A percentile compares a stretch with the other conserved stretches of the same genome.
Conservation (phyloP, 129 eudicot species). For the Lonicera japonica region DNA sequence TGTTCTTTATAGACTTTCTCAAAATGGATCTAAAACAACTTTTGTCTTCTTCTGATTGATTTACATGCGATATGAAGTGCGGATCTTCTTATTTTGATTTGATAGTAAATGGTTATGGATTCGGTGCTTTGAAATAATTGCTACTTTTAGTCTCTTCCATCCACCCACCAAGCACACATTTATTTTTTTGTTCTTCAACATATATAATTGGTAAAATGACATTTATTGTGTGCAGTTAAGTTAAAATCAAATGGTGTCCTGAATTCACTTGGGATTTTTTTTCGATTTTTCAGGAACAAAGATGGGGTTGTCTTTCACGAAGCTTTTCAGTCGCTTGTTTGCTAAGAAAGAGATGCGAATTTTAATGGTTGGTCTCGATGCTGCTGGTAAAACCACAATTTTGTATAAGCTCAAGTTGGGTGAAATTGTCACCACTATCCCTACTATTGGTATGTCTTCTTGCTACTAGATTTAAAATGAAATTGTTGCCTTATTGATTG, state of each 20-base stretch:
- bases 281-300: conserved; percentile 16
- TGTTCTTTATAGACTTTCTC: too few species aligned
- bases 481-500: too few species aligned
- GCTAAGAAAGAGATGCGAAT: conserved; percentile 45
- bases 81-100: neutral
- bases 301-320: conserved; percentile 45
- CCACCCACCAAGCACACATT: neutral
- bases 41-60: too few species aligned
- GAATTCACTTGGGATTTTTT: neutral
- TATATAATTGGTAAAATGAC: neutral
- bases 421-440: conserved; percentile 45
- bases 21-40: too few species aligned
- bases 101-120: neutral
- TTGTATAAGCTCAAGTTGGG: conserved; percentile 49
- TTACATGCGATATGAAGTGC: too few species aligned
- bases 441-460: conserved; percentile 37
- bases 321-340: conserved; percentile 42
- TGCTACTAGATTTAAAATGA: neutral
- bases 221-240: neutral
- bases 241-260: neutral
- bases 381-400: conserved; percentile 54
- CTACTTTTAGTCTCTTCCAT: neutral
- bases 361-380: conserved; percentile 53
- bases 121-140: neutral
- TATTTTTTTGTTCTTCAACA: too few species aligned